Conservation (phyloP, 2,329 filamentous ascomycete genomes). For the Calonectria montana region DNA sequence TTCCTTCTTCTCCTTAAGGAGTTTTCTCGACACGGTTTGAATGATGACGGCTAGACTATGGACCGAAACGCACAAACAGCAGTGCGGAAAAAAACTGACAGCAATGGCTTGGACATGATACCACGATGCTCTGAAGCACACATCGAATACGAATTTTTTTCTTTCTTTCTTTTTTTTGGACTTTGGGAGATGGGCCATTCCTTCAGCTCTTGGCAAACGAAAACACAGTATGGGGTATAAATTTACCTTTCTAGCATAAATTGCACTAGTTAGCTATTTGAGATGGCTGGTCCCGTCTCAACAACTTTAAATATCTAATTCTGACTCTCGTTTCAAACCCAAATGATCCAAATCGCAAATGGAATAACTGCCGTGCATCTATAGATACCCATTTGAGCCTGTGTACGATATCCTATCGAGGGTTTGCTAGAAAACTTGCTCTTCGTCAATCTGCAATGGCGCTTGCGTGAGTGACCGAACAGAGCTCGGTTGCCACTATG, state of each 20-base stretch:
- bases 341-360: neutral
- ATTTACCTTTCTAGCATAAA: neutral
- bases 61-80: conserved; percentile 1
- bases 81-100: neutral
- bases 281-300: conserved; percentile 14
- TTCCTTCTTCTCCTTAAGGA: too few species aligned
- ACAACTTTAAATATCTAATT: conserved; percentile 7
- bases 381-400: neutral
- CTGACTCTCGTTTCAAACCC: neutral
- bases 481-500: neutral
- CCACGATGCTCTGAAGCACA: conserved; percentile 2
- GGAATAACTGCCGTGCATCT: neutral
- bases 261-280: neutral
- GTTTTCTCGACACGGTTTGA: neutral
- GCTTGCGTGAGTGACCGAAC: neutral
- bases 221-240: neutral
- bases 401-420: neutral
- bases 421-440: neutral
- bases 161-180: neutral
- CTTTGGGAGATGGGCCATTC: neutral
- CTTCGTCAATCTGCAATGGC: neutral
- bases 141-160: neutral
- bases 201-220: neutral
- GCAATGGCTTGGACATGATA: conserved; percentile 11
- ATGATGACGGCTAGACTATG: conserved; percentile 1